Conservation (phyloP, 1,284 basidiomycete species). For the Naganishia cerealis region DNA sequence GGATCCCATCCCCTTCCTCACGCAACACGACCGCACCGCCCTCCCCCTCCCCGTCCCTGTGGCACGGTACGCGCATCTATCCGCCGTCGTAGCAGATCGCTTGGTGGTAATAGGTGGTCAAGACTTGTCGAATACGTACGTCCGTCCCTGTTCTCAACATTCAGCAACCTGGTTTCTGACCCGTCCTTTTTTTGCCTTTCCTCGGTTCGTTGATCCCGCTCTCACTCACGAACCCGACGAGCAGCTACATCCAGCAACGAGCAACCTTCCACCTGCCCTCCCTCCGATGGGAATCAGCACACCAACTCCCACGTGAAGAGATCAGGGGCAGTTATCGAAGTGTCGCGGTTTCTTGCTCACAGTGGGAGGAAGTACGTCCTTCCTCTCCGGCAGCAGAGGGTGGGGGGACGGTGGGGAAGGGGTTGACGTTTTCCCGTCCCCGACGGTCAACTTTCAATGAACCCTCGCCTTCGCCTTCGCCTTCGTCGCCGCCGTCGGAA, state of each 20-base stretch:
- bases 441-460: neutral
- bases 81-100: conserved; percentile 70
- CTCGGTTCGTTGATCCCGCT: too few species aligned
- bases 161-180: too few species aligned
- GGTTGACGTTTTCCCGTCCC: conserved; percentile 51
- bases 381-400: neutral
- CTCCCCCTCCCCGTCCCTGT: conserved; percentile 63
- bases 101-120: conserved; percentile 94
- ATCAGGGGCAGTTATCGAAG: conserved; percentile 77
- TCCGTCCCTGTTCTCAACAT: too few species aligned
- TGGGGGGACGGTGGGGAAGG: conserved; percentile 48
- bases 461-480: neutral
- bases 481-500: conserved; percentile 20
- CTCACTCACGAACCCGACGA: too few species aligned
- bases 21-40: too few species aligned
- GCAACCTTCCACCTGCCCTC: conserved; percentile 73
- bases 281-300: conserved; percentile 9
- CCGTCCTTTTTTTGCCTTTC: neutral
- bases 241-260: conserved; percentile 79
- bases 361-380: conserved; percentile 10
- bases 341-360: conserved; percentile 67
- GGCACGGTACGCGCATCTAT: conserved; percentile 86
- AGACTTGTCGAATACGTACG: conserved; percentile 60
- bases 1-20: too few species aligned
- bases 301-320: neutral